Evolutionary conservation across 768 basidiomycete species (phyloP), one percentile per base, ranked within the genome.

Genomic region (Pleurotus ostreatus): DNA sequence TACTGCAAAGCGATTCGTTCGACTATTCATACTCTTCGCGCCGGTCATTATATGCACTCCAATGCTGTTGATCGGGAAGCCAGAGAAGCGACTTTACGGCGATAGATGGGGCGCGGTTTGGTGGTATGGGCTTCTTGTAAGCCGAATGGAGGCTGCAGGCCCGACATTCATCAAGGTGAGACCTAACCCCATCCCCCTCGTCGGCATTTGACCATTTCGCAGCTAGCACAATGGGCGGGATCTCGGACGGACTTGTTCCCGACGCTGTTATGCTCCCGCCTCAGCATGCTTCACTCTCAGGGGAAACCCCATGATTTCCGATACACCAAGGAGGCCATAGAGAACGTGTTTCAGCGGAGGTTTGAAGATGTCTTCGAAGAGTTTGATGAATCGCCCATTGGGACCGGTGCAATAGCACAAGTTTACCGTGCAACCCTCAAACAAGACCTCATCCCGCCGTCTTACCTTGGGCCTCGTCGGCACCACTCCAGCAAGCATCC

Each of bases 391-490:
- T 76, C 67, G 4, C 95, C 97, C 3, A 96, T 99, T 51, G 97
- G 97, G n/a, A 91, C 89, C 8, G 97, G 97, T 22, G 95, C 97
- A n/a, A 97, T 99, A 60, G 97, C 96, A 16, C 97, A 99, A 73
- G 95, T 98, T 6, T 96, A 98, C 70, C 83, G 86, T 62, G 96
- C 92, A 37, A 89, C 79, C 11, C 82, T 98, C 55, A 90, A 87
- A 62, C 80, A 84, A 49, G 85, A 94, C 66, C 78, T 98, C 55
- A 81, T 98, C 54, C 90, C 95, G 1, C 86, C 88, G 4, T 86
- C 89, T 26, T 94, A 94, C 69, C 81, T 91, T 57, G 81, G 82
- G 3, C 90, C 93, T 1, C 87, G 87, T 57, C 83, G 86, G 46
- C 75, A 76, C 16, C 70, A 72, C 45, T 83, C 76, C 58, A 41